phyloP scores from a whole-genome alignment of 1,284 basidiomycete species.

The Pseudomicrostroma phylloplanum region DNA sequence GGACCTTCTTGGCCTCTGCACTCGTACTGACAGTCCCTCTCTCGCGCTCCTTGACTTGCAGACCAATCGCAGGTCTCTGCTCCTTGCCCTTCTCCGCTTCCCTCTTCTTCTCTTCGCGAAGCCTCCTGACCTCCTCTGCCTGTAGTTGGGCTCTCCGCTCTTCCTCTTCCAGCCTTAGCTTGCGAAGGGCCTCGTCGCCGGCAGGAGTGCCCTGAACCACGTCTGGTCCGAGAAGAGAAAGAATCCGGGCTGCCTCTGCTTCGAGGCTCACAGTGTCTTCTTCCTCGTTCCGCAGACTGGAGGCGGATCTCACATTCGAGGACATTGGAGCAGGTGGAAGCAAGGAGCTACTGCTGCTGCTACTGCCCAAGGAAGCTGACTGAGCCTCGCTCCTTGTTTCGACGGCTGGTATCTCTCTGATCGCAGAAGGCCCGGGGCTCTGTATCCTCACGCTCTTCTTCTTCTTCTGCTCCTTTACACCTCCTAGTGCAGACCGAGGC shows the following conservation, averaged over 20 bases:
- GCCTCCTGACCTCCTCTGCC: slow-evolving; percentile 7
- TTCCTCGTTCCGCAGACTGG: too few species aligned
- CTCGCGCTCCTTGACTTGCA: slow-evolving; percentile 13
- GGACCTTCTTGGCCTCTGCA: slow-evolving; percentile 15
- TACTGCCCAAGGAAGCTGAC: slow-evolving; percentile 22
- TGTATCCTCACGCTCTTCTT: slow-evolving; percentile 9
- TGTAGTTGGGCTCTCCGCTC: background rate
- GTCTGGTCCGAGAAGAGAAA: slow-evolving; percentile 38
- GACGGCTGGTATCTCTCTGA: background rate
- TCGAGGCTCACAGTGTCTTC: slow-evolving; percentile 37
- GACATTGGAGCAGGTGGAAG: background rate
- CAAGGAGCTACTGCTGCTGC: slow-evolving; percentile 19
- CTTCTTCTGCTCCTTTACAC: slow-evolving; percentile 1
- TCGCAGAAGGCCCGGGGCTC: slow-evolving; percentile 8
- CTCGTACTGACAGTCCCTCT: slow-evolving; percentile 3
- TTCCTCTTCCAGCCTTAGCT: slow-evolving; percentile 15
- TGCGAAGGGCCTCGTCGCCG: slow-evolving; percentile 21
- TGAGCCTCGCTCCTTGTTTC: background rate
- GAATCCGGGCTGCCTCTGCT: slow-evolving; percentile 42
- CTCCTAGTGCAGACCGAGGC: background rate
- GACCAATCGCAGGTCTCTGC: slow-evolving; percentile 8
- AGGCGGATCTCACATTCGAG: too few species aligned
- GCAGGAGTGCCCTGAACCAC: slow-evolving; percentile 40
- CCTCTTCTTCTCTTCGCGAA: too few species aligned
- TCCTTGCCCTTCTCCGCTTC: background rate